Evolutionary conservation across 208 protist species (phyloP).

Genomic region (Acanthamoeba lenticulata): DNA sequence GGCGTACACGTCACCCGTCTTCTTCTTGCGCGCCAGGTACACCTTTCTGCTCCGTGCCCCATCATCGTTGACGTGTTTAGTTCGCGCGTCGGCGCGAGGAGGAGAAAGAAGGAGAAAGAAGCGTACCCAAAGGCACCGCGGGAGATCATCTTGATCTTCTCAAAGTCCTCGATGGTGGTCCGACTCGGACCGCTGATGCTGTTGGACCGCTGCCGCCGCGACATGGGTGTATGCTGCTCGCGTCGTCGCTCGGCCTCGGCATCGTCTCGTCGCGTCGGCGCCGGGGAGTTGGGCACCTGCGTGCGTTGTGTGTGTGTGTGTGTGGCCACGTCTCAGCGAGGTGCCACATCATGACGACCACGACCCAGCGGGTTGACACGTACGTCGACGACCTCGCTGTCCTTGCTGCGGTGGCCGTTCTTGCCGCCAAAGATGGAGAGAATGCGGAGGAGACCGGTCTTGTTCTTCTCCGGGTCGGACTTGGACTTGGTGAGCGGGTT

Average conservation of each 20-base stretch:
- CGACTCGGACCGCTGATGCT: conserved; percentile 3
- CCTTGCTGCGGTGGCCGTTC: not conserved
- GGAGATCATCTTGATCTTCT: conserved; percentile 86
- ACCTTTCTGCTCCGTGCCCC: conserved; percentile 17
- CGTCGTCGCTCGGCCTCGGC: not conserved
- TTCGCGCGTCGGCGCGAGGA: not conserved
- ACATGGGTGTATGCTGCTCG: not conserved
- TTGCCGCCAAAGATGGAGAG: conserved; percentile 46
- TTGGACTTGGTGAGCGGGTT: conserved; percentile 36
- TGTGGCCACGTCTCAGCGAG: not conserved
- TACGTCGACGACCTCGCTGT: not conserved
- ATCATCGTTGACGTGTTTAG: conserved; percentile 72
- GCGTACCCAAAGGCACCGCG: conserved; percentile 66
- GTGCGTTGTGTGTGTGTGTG: too few relatives aligned
- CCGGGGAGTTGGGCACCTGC: too few relatives aligned
- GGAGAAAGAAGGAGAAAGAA: not conserved
- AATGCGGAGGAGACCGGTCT: conserved; percentile 35
- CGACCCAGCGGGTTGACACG: not conserved
- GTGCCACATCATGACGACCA: not conserved
- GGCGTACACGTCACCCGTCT: conserved; percentile 85
- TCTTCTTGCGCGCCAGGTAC: conserved; percentile 81
- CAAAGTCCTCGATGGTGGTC: conserved; percentile 80
- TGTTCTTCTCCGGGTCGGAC: conserved; percentile 24
- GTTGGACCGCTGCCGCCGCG: not conserved
- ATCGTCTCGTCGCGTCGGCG: not conserved